Evolutionary conservation across 2,329 filamentous ascomycete species (phyloP).

Genomic region (Ophioceras dolichostomum): DNA sequence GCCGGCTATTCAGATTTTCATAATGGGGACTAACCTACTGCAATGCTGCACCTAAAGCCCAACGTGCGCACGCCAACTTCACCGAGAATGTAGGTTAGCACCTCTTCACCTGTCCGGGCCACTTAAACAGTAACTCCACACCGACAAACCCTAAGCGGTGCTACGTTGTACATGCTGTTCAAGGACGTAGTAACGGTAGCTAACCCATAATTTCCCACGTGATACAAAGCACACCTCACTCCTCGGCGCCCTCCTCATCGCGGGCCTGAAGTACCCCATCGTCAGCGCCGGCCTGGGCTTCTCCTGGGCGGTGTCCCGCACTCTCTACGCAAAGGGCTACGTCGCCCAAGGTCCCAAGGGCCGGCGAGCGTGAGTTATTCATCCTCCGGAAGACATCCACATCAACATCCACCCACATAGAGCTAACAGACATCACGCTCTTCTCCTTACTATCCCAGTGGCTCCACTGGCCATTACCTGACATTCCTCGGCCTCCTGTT

Average conservation of each 20-base stretch:
- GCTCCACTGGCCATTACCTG: not conserved
- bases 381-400: not conserved
- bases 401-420: not conserved
- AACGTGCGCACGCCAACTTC: slow-evolving; percentile 52
- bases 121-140: too few species aligned
- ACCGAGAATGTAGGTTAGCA: slow-evolving; percentile 41
- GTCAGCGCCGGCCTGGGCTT: slow-evolving; percentile 34
- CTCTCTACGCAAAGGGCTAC: slow-evolving; percentile 46
- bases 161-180: too few species aligned
- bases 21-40: not conserved
- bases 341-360: slow-evolving; percentile 30
- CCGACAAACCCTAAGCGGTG: too few species aligned
- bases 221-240: slow-evolving; percentile 24
- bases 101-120: too few species aligned
- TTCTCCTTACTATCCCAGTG: too few species aligned
- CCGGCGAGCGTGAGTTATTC: slow-evolving; percentile 21
- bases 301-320: slow-evolving; percentile 38
- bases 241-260: slow-evolving; percentile 38
- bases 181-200: too few species aligned
- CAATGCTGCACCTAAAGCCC: slow-evolving; percentile 25
- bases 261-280: slow-evolving; percentile 42
- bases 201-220: too few species aligned
- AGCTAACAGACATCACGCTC: not conserved
- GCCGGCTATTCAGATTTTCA: too few species aligned
- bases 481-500: not conserved